Evolutionary conservation across 768 basidiomycete genomes (phyloP).

Genomic region (Clavulina sp.): DNA sequence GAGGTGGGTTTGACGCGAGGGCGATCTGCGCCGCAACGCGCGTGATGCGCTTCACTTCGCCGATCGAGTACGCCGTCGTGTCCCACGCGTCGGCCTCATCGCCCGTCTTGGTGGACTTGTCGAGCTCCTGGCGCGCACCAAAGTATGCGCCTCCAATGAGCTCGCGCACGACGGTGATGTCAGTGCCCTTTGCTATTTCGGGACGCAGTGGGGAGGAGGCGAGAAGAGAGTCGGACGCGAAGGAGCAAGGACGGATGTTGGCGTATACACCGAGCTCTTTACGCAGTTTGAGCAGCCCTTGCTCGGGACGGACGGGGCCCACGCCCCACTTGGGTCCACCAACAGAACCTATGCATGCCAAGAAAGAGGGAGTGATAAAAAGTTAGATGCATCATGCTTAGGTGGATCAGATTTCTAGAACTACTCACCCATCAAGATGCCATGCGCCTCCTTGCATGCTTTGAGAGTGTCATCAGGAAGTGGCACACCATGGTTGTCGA

Average conservation of each 20-base stretch:
- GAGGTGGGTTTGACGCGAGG: conserved; percentile 59
- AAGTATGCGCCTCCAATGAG: conserved; percentile 96
- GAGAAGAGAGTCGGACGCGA: conserved; percentile 81
- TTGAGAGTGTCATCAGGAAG: conserved; percentile 69
- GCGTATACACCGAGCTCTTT: conserved; percentile 92
- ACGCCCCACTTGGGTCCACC: conserved; percentile 99
- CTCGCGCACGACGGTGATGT: conserved; percentile 91
- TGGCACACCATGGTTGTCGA: conserved; percentile 74
- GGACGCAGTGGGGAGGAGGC: conserved; percentile 78
- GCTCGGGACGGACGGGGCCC: conserved; percentile 75
- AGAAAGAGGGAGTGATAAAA: neutral
- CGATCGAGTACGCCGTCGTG: conserved; percentile 79
- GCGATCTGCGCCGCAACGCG: conserved; percentile 92
- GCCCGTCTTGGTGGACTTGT: conserved; percentile 18
- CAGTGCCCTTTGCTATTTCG: conserved; percentile 60
- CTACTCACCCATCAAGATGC: conserved; percentile 75
- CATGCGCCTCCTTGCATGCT: conserved; percentile 86
- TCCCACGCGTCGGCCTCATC: conserved; percentile 59
- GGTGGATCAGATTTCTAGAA: neutral
- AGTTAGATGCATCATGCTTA: neutral
- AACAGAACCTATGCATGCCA: conserved; percentile 50
- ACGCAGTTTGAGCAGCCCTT: conserved; percentile 71
- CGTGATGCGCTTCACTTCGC: conserved; percentile 87
- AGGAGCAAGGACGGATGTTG: conserved; percentile 93
- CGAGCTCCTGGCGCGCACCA: conserved; percentile 74